These are phyloP conservation scores for Vaccinium myrtillus DNA, from an alignment of 148 eudicot species.

Conservation along the genomic window DNA sequence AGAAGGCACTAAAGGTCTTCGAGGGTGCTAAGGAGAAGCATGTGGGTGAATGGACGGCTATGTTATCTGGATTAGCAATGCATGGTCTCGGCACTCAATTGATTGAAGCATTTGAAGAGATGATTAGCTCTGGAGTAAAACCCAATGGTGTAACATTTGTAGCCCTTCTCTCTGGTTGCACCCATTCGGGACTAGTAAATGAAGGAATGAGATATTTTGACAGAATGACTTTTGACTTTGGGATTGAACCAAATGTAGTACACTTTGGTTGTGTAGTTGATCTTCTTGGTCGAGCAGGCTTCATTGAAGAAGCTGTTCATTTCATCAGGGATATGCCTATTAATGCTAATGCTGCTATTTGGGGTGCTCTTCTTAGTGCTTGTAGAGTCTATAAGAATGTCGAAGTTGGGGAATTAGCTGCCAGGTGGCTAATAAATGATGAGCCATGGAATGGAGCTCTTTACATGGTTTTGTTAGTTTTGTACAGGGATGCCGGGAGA, in stretches of 20 bases:
- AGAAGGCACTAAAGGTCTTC: neutral
- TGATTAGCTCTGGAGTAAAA: conserved; percentile 7
- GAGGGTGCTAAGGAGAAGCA: conserved; percentile 13
- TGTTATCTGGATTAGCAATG: conserved; percentile 14
- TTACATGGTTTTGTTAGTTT: conserved; percentile 8
- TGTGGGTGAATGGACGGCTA: conserved; percentile 15
- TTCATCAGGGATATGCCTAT: conserved; percentile 1
- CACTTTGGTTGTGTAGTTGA: conserved; percentile 15
- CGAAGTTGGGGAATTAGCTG: conserved; percentile 11
- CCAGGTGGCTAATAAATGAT: conserved; percentile 11
- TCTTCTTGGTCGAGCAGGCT: conserved; percentile 12
- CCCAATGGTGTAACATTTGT: conserved; percentile 17
- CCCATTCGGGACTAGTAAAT: conserved; percentile 13
- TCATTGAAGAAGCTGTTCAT: conserved; percentile 4
- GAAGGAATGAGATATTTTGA: conserved; percentile 5
- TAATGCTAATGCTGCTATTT: conserved; percentile 13
- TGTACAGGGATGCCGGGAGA: conserved; percentile 12
- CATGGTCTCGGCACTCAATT: conserved; percentile 8
- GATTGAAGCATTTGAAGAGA: conserved; percentile 16
- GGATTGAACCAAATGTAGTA: conserved; percentile 1
- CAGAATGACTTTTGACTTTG: conserved; percentile 8
- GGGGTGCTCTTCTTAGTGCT: conserved; percentile 14
- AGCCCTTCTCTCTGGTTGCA: conserved; percentile 2
- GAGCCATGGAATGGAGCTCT: conserved; percentile 13
- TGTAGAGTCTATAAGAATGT: conserved; percentile 10